Evolutionary conservation across 331 rosid species (phyloP), one percentile per base, ranked within the genome.

Genomic region (Cucumis variabilis): DNA sequence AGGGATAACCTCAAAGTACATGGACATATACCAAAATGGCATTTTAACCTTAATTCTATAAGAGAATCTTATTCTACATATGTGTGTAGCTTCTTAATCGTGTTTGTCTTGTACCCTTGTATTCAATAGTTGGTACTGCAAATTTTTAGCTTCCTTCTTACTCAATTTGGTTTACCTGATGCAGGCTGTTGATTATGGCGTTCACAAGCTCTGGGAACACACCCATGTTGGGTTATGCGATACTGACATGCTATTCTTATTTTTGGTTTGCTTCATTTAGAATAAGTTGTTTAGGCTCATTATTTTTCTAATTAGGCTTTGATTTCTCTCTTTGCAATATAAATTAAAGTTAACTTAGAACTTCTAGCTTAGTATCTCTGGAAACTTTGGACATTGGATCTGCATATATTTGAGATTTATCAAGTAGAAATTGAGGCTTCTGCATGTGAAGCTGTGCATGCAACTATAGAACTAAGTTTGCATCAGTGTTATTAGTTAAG

Each of bases 141-240:
- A 14, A 14, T 17, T 51, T 58, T 20, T 19, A 21, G 27, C 70
- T 58, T 81, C 16, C 19, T 71, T 24, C 66, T 28, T 68, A 71
- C 20, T 28, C 27, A 9, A 20, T 86, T 63, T 62, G 74, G 85
- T 25, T 63, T 46, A 24, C 28, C 80, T 77, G 77, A 44, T 94
- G 88, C 94, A 96, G 99, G 99, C 92, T 84, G 98, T 97, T 74
- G 99, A 97, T 94, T 95, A 94, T 85, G 99, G 99, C 68, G 96
- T 97, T 90, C 96, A 95, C 88, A 94, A 92, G 92, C 87, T 97
- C n/a, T 97, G 99, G 98, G 99, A 95, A 89, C 4, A 33, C 90
- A 97, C 94, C 87, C 95, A 95, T 73, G 92, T 97, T 84, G 99
- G 99, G 98, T 98, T 97, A 93, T 25, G 84, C 3, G 60, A 41